phyloP scores from a whole-genome alignment of 2,329 filamentous ascomycete species.

The Trichoderma sp. region DNA sequence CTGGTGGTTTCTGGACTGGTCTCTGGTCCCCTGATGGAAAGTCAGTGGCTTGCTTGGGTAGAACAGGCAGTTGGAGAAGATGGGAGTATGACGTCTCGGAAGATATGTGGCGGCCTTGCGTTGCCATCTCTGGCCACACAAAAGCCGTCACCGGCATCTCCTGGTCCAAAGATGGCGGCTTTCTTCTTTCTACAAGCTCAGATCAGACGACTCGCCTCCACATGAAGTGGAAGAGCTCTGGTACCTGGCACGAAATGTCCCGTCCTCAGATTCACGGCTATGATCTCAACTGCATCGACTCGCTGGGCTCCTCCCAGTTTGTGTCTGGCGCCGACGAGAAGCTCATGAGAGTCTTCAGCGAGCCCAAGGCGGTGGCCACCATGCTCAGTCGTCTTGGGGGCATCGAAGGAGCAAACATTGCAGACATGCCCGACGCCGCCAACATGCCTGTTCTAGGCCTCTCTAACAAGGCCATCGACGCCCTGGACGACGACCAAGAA shows the following conservation, averaged over 20 bases:
- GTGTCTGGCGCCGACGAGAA: constrained; percentile 97
- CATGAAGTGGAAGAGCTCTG: constrained; percentile 67
- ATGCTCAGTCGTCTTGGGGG: constrained; percentile 70
- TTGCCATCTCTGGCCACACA: constrained; percentile 83
- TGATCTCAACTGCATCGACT: constrained; percentile 91
- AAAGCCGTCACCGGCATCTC: constrained; percentile 77
- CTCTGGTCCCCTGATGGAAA: constrained; percentile 81
- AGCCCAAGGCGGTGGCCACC: constrained; percentile 79
- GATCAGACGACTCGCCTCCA: constrained; percentile 94
- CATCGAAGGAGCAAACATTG: constrained; percentile 46
- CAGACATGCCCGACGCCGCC: constrained; percentile 76
- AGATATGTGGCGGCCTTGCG: constrained; percentile 73
- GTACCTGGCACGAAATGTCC: constrained; percentile 93
- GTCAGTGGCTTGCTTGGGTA: constrained; percentile 77
- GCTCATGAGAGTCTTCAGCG: constrained; percentile 90
- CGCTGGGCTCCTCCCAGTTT: constrained; percentile 72
- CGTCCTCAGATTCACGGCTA: constrained; percentile 97
- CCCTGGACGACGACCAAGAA: constrained; percentile 52
- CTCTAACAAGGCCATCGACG: constrained; percentile 88
- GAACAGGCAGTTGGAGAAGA: constrained; percentile 89
- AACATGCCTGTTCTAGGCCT: constrained; percentile 94
- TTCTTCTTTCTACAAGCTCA: constrained; percentile 82
- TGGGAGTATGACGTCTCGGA: constrained; percentile 67
- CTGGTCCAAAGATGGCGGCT: constrained; percentile 81
- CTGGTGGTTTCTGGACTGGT: constrained; percentile 94